Conservation (phyloP, 345 rosid species). For the Citrus mangshanensis region DNA sequence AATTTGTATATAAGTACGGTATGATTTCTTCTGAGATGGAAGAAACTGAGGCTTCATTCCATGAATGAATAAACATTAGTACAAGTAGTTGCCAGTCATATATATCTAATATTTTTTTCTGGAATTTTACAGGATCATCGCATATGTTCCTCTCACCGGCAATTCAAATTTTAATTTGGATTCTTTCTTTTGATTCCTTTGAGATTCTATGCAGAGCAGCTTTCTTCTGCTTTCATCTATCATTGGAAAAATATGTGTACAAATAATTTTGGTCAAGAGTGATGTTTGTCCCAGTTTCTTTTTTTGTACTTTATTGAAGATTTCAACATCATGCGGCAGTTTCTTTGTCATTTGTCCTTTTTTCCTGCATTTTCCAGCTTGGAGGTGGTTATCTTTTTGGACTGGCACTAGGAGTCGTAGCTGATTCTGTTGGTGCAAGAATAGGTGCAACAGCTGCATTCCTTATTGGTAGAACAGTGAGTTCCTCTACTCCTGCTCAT, state of each 20-base stretch:
- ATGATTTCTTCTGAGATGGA: no score
- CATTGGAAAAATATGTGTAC: background rate
- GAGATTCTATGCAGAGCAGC: background rate
- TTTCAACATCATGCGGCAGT: background rate
- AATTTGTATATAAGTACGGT: no score
- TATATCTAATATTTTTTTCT: background rate
- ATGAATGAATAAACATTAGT: no score
- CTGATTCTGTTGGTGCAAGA: constrained; percentile 29
- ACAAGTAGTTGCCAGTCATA: background rate
- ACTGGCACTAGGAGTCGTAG: constrained; percentile 21
- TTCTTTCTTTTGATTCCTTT: background rate
- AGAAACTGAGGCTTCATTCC: no score
- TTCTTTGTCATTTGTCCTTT: background rate
- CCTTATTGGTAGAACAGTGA: constrained; percentile 32
- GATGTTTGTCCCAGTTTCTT: background rate
- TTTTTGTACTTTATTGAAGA: background rate
- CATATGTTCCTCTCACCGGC: constrained; percentile 54
- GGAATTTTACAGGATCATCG: constrained; percentile 33
- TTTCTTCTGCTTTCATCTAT: background rate
- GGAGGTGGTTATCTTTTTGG: constrained; percentile 31
- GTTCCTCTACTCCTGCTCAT: background rate
- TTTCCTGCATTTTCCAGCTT: constrained; percentile 10
- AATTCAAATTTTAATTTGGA: constrained; percentile 23
- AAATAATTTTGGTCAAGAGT: background rate
- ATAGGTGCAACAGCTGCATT: constrained; percentile 30